Conservation (phyloP, 495 filamentous ascomycete species). For the Daldinia loculata region DNA sequence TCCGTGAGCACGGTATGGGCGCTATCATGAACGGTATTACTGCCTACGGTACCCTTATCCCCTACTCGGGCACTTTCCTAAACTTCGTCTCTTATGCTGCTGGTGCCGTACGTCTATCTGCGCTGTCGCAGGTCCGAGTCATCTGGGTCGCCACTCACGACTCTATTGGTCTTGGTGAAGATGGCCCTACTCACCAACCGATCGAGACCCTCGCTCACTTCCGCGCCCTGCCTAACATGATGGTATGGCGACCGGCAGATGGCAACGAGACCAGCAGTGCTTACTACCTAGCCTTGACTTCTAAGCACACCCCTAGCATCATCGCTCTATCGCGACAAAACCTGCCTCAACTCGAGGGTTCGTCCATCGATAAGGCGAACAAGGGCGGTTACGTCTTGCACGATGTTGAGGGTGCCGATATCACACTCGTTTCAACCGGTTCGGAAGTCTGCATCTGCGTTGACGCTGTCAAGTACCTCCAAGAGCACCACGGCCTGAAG, state of each 20-base stretch:
- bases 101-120: slow-evolving; percentile 91
- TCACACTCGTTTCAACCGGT: slow-evolving; percentile 94
- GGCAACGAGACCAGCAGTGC: slow-evolving; percentile 98
- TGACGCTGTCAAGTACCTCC: slow-evolving; percentile 88
- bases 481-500: slow-evolving; percentile 85
- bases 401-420: slow-evolving; percentile 81
- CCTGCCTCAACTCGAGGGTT: slow-evolving; percentile 95
- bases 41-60: slow-evolving; percentile 94
- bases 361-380: slow-evolving; percentile 82
- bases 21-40: slow-evolving; percentile 98
- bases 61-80: slow-evolving; percentile 94
- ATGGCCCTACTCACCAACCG: slow-evolving; percentile 98
- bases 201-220: slow-evolving; percentile 99
- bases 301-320: slow-evolving; percentile 90
- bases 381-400: slow-evolving; percentile 95
- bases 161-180: slow-evolving; percentile 98
- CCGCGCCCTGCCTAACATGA: slow-evolving; percentile 98
- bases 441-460: slow-evolving; percentile 95
- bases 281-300: slow-evolving; percentile 94
- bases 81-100: slow-evolving; percentile 99
- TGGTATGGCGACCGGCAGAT: slow-evolving; percentile 99
- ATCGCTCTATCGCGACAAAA: slow-evolving; percentile 97
- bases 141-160: slow-evolving; percentile 99
- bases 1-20: slow-evolving; percentile 97
- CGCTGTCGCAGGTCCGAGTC: slow-evolving; percentile 87